A percentile compares a stretch with the other conserved stretches of the same genome.
phyloP scores from a whole-genome alignment of 129 eudicot species.

The Artemisia argyi region DNA sequence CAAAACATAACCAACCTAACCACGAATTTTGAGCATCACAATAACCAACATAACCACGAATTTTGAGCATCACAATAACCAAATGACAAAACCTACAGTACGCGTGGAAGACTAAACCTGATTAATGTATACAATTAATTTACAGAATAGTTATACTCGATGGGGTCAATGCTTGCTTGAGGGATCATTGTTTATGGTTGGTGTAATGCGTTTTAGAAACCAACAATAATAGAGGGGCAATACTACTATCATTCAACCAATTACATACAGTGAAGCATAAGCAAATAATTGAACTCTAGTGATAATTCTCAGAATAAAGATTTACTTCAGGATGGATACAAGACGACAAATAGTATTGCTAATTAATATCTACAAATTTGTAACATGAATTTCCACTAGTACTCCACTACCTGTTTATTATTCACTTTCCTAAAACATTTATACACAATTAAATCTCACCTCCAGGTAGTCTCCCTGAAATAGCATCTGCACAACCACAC shows the following conservation, averaged over 20 bases:
- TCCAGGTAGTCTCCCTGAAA: not conserved
- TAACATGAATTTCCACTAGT: not conserved
- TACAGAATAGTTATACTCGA: too few relatives aligned
- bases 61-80: too few relatives aligned
- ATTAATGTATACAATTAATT: too few relatives aligned
- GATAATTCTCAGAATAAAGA: not conserved
- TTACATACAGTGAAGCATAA: not conserved
- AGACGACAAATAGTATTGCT: not conserved
- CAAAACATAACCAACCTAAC: too few relatives aligned
- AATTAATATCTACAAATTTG: slow-evolving; percentile 3
- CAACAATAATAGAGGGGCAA: not conserved
- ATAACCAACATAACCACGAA: too few relatives aligned
- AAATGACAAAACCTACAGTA: too few relatives aligned
- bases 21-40: too few relatives aligned
- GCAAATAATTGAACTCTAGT: too few relatives aligned
- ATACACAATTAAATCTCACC: slow-evolving; percentile 10
- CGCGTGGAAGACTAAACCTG: too few relatives aligned
- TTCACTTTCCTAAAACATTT: not conserved
- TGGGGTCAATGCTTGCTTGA: too few relatives aligned
- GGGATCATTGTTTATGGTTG: too few relatives aligned
- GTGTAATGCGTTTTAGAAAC: too few relatives aligned
- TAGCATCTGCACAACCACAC: slow-evolving; percentile 6
- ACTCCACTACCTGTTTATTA: slow-evolving; percentile 1
- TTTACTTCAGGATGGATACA: not conserved
- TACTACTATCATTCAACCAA: not conserved